Evolutionary conservation across 352 stramenopile genomes (phyloP).

Genomic region (Phytopythium vexans): DNA sequence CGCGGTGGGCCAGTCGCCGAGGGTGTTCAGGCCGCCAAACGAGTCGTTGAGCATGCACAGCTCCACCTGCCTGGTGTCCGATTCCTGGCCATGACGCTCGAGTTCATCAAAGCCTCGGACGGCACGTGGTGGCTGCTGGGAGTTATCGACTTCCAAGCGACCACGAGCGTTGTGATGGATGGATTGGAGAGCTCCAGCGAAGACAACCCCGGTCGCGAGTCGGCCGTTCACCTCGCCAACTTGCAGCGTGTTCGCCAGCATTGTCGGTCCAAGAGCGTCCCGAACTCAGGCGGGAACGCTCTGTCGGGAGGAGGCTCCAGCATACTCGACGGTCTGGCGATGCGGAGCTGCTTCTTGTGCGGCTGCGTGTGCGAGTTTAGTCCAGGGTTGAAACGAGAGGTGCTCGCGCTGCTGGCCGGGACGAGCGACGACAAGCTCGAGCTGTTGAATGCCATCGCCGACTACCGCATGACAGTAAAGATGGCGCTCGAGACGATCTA

Average conservation of each 20-base stretch:
- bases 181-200: not conserved
- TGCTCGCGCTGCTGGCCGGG: slow-evolving; percentile 27
- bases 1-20: slow-evolving; percentile 52
- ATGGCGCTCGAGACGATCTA: slow-evolving; percentile 75
- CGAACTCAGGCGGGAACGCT: not conserved
- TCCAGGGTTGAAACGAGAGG: slow-evolving; percentile 29
- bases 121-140: slow-evolving; percentile 73
- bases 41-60: slow-evolving; percentile 64
- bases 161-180: slow-evolving; percentile 11
- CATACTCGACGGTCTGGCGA: slow-evolving; percentile 11
- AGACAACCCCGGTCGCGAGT: slow-evolving; percentile 22
- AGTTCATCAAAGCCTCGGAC: slow-evolving; percentile 66
- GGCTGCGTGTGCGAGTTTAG: slow-evolving; percentile 49
- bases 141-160: slow-evolving; percentile 50
- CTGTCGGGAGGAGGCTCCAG: slow-evolving; percentile 7
- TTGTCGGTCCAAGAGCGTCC: slow-evolving; percentile 16
- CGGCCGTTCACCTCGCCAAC: slow-evolving; percentile 41
- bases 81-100: slow-evolving; percentile 49
- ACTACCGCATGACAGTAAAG: slow-evolving; percentile 78
- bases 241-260: slow-evolving; percentile 33
- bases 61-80: slow-evolving; percentile 53
- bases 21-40: slow-evolving; percentile 37
- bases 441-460: slow-evolving; percentile 28
- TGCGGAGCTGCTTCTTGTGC: slow-evolving; percentile 51
- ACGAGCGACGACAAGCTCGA: slow-evolving; percentile 17